phyloP scores from a whole-genome alignment of 2,329 filamentous ascomycete species.

The Epichloe festucae region DNA sequence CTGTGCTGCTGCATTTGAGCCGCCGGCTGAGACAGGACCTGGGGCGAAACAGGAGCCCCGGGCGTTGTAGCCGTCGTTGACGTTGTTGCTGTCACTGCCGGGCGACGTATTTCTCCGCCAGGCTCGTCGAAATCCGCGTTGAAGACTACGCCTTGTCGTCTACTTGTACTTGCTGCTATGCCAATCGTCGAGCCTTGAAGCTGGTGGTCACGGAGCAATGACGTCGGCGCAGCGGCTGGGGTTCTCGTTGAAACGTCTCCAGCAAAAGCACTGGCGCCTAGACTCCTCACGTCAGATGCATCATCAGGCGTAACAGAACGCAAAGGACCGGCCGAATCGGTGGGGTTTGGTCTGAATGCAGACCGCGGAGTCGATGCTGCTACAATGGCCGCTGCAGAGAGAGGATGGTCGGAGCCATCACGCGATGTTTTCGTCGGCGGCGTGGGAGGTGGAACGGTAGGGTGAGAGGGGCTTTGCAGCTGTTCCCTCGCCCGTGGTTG shows the following conservation, averaged over 20 bases:
- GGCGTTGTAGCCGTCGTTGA: not conserved
- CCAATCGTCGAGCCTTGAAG: conserved; percentile 22
- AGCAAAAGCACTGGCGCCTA: conserved; percentile 11
- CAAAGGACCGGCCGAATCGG: conserved; percentile 31
- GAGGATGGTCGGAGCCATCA: not conserved
- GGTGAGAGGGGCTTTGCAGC: conserved; percentile 6
- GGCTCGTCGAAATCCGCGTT: conserved; percentile 37
- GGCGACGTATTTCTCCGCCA: conserved; percentile 23
- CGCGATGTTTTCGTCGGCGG: not conserved
- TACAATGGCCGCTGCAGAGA: conserved; percentile 11
- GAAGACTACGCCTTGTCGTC: conserved; percentile 49
- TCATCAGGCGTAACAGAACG: conserved; percentile 55
- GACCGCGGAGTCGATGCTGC: conserved; percentile 21
- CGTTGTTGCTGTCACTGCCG: conserved; percentile 8
- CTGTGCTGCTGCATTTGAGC: conserved; percentile 15
- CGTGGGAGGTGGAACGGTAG: conserved; percentile 10
- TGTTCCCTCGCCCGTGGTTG: conserved; percentile 15
- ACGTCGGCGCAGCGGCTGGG: not conserved
- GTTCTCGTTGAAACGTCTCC: conserved; percentile 8
- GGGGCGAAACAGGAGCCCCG: not conserved
- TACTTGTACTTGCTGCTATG: conserved; percentile 23
- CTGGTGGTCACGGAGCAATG: conserved; percentile 12
- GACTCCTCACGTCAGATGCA: conserved; percentile 21
- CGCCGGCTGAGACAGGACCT: conserved; percentile 1
- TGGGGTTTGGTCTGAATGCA: conserved; percentile 18